Base-by-base conservation (phyloP, 2,329 filamentous ascomycete species). In the Ceratocystis eucalypticola region DNA sequence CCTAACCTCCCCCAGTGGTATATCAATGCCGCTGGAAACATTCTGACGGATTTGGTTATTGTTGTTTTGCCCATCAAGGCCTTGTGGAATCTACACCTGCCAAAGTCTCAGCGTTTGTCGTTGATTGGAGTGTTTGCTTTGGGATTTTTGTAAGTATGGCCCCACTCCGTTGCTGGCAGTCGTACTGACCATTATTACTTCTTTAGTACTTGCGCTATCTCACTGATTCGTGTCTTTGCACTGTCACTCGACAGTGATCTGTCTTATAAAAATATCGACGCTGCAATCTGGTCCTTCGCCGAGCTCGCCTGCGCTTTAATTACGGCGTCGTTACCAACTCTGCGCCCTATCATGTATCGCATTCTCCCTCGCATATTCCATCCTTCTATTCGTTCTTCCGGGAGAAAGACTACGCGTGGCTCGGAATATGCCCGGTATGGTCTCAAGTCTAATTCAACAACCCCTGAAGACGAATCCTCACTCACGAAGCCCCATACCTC, bases 221-320 rank as follows among this genome's bases (percentile, higher is more conserved):
- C 70, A 12, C 46, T 72, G n/a, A 61, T 72, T 20, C 68, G 72
- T 12, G 69, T 72, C 6, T 68, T 68, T 5, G 70, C 68, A 28
- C 68, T 72, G 50, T 68, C 68, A 8, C 62, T 70, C 45, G 62
- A 64, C 28, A 53, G 69, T 33, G 71, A 72, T 62, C 65, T 71
- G 22, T 70, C 70, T 20, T 72, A 70, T 68, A 67, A 70, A 22
- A 71, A 70, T 65, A 69, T 73, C n/a, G 69, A 72, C 2, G 69
- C 73, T 5, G 71, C 72, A 5, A 66, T 69, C n/a, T 71, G 70
- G 69, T 72, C 71, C 33, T 62, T 71, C 20, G 68, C 69, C 33
- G 71, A 72, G 64, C 67, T 71, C 57, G 66, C 69, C 57, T 70
- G 70, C 5, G 71, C 70, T 48, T 62, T 72, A 1, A 70, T 68